Conservation (phyloP, 306 rosid species). For the Begonia peltatifolia region DNA sequence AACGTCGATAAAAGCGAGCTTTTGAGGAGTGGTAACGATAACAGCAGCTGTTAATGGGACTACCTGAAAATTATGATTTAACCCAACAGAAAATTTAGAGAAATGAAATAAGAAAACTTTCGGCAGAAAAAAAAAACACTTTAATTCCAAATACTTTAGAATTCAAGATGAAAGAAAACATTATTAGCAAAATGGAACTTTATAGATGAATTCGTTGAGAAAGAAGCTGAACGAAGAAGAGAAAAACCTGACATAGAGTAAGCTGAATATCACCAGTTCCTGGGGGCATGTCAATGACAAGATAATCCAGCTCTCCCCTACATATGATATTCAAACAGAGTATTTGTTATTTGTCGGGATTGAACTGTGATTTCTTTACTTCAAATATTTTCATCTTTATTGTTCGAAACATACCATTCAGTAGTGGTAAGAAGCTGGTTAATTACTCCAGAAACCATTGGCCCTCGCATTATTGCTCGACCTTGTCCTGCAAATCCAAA, state of each 20-base stretch:
- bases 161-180: neutral
- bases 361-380: too few relatives aligned
- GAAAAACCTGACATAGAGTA: constrained; percentile 86
- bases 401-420: constrained; percentile 46
- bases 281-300: constrained; percentile 93
- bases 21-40: constrained; percentile 95
- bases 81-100: constrained; percentile 14
- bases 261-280: constrained; percentile 99
- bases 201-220: neutral
- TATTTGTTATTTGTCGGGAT: too few relatives aligned
- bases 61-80: constrained; percentile 34
- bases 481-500: constrained; percentile 98
- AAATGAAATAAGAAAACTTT: neutral
- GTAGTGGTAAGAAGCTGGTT: constrained; percentile 85
- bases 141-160: neutral
- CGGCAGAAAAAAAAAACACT: neutral
- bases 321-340: constrained; percentile 4
- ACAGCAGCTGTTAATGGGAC: constrained; percentile 94
- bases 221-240: neutral
- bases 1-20: constrained; percentile 90
- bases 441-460: constrained; percentile 98
- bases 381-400: too few relatives aligned
- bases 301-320: constrained; percentile 98
- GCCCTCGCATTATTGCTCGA: constrained; percentile 97
- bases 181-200: neutral